Evolutionary conservation across 139 green algal genomes (phyloP).

Genomic region (Picochlorum sp.): DNA sequence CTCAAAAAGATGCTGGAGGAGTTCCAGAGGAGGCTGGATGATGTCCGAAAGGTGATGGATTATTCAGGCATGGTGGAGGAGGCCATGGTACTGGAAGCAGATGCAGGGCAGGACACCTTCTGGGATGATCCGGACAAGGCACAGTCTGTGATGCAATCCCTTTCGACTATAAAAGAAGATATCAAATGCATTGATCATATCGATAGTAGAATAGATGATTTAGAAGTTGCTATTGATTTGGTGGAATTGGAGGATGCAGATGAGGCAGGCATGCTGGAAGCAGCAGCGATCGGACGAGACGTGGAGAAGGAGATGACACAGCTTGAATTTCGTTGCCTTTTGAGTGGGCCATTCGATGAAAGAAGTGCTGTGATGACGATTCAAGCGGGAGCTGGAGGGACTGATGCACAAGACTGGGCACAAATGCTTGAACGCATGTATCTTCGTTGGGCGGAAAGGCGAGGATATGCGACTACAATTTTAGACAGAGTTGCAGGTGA

Average conservation of each 20-base stretch:
- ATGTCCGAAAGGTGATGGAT: slow-evolving; percentile 25
- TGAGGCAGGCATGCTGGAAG: slow-evolving; percentile 26
- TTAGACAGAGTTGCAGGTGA: slow-evolving; percentile 48
- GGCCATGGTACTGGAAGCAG: slow-evolving; percentile 40
- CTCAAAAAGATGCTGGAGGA: not conserved
- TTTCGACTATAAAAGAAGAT: slow-evolving; percentile 15
- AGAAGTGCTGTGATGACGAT: slow-evolving; percentile 31
- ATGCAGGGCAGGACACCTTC: slow-evolving; percentile 28
- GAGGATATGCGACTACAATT: slow-evolving; percentile 31
- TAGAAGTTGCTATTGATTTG: slow-evolving; percentile 45
- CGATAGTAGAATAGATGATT: slow-evolving; percentile 27
- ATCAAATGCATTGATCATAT: slow-evolving; percentile 28
- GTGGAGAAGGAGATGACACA: slow-evolving; percentile 22
- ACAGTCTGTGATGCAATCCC: slow-evolving; percentile 38
- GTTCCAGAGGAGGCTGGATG: not conserved
- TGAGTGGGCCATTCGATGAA: slow-evolving; percentile 57
- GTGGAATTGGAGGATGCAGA: slow-evolving; percentile 31
- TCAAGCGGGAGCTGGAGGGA: slow-evolving; percentile 67
- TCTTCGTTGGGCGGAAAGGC: slow-evolving; percentile 60
- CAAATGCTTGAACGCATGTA: slow-evolving; percentile 95
- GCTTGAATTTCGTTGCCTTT: slow-evolving; percentile 56
- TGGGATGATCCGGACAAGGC: slow-evolving; percentile 60
- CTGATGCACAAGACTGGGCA: slow-evolving; percentile 88
- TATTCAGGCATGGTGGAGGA: slow-evolving; percentile 18
- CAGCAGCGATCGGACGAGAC: not conserved